These are phyloP conservation scores for Xerophyta viscosa DNA, from an alignment of 106 monocot genomes.

Conservation along the genomic window DNA sequence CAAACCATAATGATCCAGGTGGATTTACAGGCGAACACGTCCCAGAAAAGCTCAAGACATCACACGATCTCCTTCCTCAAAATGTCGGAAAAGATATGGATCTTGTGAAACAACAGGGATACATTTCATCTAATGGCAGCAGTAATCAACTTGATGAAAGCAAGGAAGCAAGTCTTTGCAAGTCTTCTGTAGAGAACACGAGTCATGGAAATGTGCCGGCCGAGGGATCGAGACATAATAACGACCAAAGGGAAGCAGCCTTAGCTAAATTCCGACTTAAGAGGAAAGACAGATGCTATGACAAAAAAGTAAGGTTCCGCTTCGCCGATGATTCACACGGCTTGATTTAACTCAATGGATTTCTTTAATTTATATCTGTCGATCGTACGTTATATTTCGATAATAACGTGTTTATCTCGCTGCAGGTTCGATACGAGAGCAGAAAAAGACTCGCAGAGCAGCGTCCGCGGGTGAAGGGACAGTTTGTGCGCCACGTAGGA, in stretches of 20 bases:
- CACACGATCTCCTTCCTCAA: conserved; percentile 1
- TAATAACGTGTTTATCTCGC: no score
- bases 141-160: conserved; percentile 11
- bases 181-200: not conserved
- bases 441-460: conserved; percentile 79
- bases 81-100: no score
- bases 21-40: no score
- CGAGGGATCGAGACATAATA: conserved; percentile 3
- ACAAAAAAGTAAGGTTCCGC: conserved; percentile 65
- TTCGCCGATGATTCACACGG: no score
- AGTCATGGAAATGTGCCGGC: not conserved
- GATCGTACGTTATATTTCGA: no score
- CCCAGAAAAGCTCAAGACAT: not conserved
- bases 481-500: conserved; percentile 54
- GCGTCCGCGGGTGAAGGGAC: conserved; percentile 85
- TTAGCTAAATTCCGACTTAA: conserved; percentile 79
- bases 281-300: conserved; percentile 84
- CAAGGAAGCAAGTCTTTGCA: not conserved
- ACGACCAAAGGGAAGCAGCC: conserved; percentile 60
- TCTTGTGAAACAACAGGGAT: conserved; percentile 3
- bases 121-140: conserved; percentile 12
- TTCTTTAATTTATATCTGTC: no score
- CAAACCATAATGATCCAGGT: conserved; percentile 3
- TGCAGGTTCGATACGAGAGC: conserved; percentile 91
- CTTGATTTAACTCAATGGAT: no score